These are phyloP conservation scores for Sarocladium oryzae DNA, from an alignment of 2,329 filamentous ascomycete species.

Conservation along the genomic window DNA sequence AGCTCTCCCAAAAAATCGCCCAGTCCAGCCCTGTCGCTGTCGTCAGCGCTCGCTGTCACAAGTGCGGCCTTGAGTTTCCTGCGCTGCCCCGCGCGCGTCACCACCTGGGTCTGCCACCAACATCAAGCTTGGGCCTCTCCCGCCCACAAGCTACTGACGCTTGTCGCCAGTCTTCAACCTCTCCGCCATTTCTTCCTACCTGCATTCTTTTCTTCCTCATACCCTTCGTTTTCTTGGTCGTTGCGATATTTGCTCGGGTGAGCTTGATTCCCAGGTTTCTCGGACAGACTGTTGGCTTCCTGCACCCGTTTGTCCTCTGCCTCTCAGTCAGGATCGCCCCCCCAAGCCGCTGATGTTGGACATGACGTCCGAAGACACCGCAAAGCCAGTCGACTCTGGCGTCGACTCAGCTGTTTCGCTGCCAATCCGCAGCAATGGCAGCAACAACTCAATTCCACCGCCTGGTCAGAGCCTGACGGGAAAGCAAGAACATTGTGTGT, in stretches of 20 bases:
- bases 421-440: slow-evolving; percentile 3
- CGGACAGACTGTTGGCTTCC: not conserved
- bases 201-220: not conserved
- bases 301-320: not conserved
- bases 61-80: no score
- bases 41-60: slow-evolving; percentile 2
- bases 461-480: slow-evolving; percentile 62
- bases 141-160: not conserved
- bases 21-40: slow-evolving; percentile 1
- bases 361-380: slow-evolving; percentile 11
- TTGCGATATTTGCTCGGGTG: not conserved
- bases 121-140: slow-evolving; percentile 7
- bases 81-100: slow-evolving; percentile 8
- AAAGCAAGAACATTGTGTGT: slow-evolving; percentile 94
- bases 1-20: not conserved
- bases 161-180: not conserved
- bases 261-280: not conserved
- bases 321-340: no score
- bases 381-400: slow-evolving; percentile 3
- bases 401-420: not conserved
- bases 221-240: not conserved
- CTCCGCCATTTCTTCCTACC: not conserved
- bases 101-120: not conserved
- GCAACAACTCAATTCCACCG: slow-evolving; percentile 16
- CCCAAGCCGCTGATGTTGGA: not conserved